Percentiles rank a stretch among this genome's conserved stretches.
Evolutionary conservation across 805 yeast genomes (phyloP).

Genomic region (Ogataea chonburiensis): DNA sequence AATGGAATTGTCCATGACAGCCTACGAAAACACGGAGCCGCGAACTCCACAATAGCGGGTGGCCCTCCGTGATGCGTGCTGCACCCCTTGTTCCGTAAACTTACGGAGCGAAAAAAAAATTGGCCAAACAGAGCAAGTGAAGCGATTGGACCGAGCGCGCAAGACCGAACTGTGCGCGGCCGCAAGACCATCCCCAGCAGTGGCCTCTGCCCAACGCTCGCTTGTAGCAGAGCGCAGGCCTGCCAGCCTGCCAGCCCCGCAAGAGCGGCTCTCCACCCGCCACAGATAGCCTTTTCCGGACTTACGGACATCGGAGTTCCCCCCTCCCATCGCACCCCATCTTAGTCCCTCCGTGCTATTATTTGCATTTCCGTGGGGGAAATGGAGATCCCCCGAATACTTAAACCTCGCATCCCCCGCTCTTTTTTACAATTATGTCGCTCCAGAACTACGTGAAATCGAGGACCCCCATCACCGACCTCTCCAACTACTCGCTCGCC

Average conservation of each 20-base stretch:
- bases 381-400: constrained; percentile 5
- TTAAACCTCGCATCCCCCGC: constrained; percentile 5
- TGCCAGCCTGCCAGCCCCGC: no score
- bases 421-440: constrained; percentile 20
- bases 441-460: constrained; percentile 28
- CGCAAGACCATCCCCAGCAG: no score
- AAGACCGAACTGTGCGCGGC: background rate
- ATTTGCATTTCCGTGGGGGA: constrained; percentile 11
- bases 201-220: background rate
- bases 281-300: constrained; percentile 6
- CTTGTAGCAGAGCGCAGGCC: no score
- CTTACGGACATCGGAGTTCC: constrained; percentile 16
- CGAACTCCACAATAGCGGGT: constrained; percentile 10
- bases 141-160: constrained; percentile 3
- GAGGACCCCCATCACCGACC: constrained; percentile 30
- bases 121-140: background rate
- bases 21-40: constrained; percentile 5
- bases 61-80: constrained; percentile 9
- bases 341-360: constrained; percentile 9
- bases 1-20: constrained; percentile 3
- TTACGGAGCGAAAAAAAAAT: constrained; percentile 4
- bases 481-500: constrained; percentile 32
- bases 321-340: constrained; percentile 13
- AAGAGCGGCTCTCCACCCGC: constrained; percentile 1
- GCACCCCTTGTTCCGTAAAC: constrained; percentile 13